A percentile compares a stretch with the other conserved stretches of the same genome.
phyloP scores from a whole-genome alignment of 345 rosid genomes.

The Excoecaria agallocha region DNA sequence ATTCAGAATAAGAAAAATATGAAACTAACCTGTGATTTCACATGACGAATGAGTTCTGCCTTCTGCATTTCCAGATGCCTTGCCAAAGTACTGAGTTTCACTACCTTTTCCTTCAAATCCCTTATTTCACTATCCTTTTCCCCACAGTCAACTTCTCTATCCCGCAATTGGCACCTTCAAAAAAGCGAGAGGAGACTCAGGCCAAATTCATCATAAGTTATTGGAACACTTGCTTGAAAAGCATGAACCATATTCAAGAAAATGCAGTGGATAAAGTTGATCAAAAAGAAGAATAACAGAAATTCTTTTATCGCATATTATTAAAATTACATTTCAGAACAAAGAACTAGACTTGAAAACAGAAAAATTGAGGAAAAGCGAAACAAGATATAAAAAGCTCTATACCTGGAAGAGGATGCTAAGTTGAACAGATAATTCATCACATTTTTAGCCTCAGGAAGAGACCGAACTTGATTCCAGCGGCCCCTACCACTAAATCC shows the following conservation, averaged over 20 bases:
- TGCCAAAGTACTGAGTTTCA: constrained; percentile 51
- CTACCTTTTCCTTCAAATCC: constrained; percentile 69
- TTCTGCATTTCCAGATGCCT: constrained; percentile 66
- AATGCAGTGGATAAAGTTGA: neutral
- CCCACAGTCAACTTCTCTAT: constrained; percentile 75
- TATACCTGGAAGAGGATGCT: constrained; percentile 83
- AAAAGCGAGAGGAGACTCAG: constrained; percentile 11
- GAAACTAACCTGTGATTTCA: constrained; percentile 60
- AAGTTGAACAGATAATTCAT: constrained; percentile 82
- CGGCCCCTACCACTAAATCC: constrained; percentile 87
- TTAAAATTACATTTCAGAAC: neutral
- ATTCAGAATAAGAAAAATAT: neutral
- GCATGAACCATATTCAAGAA: neutral
- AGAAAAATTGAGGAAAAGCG: neutral
- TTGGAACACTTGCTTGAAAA: neutral
- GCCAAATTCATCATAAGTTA: neutral
- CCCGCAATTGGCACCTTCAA: constrained; percentile 70
- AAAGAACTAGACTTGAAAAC: neutral
- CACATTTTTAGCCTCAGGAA: constrained; percentile 77
- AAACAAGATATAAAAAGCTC: neutral
- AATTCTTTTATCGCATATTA: neutral
- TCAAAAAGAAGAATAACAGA: neutral
- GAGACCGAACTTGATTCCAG: constrained; percentile 93
- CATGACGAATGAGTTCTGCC: constrained; percentile 59
- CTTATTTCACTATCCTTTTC: constrained; percentile 66